A percentile compares a stretch with the other conserved stretches of the same genome.
Conservation (phyloP, 768 basidiomycete genomes). For the Auricularia heimuer region DNA sequence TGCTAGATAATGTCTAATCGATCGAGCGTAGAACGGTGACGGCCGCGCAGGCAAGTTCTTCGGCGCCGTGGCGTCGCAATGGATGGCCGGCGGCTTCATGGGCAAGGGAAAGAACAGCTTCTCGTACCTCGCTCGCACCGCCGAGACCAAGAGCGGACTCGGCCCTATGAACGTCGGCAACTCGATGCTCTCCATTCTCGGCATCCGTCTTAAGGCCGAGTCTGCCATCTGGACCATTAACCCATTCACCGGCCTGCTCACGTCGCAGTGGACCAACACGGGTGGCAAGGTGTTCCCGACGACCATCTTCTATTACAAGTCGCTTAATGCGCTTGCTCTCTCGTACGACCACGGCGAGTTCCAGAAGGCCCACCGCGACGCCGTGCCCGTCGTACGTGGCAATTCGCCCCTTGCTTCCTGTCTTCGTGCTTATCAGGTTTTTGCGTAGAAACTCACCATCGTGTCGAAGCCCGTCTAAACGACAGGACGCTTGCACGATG, state of each 20-base stretch:
- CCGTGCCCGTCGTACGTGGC: not conserved
- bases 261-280: not conserved
- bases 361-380: not conserved
- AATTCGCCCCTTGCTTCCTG: not conserved
- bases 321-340: not conserved
- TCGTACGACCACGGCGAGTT: not conserved
- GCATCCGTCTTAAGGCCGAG: not conserved
- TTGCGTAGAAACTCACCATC: not conserved
- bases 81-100: not conserved
- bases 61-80: not conserved
- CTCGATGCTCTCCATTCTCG: not conserved
- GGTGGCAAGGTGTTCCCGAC: not conserved
- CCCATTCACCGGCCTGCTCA: not conserved
- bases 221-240: not conserved
- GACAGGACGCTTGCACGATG: not conserved
- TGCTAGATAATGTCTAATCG: not conserved
- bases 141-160: not conserved
- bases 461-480: not conserved
- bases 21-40: not conserved
- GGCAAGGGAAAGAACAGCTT: conserved; percentile 1
- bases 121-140: not conserved
- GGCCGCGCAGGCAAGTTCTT: conserved; percentile 1
- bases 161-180: not conserved
- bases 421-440: too few species aligned
- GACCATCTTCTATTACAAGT: not conserved